These are phyloP conservation scores for Aspergillus hancockii DNA, from an alignment of 495 filamentous ascomycete genomes.

Conservation along the genomic window DNA sequence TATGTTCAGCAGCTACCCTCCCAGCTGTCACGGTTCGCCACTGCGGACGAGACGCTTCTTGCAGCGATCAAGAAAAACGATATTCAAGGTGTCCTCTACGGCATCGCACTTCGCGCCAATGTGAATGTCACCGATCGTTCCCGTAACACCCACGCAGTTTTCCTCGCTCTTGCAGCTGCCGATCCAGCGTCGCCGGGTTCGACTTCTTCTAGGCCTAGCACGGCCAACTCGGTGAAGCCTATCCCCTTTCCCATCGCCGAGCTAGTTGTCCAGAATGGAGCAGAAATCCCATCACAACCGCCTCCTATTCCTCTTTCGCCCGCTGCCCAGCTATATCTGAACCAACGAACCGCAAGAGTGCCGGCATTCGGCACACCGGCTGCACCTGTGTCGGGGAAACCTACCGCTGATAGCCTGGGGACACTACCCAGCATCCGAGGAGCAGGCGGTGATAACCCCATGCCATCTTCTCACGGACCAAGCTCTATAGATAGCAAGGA, in stretches of 20 bases:
- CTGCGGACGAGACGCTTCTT: slow-evolving; percentile 86
- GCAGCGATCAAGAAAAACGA: slow-evolving; percentile 94
- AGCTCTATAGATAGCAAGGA: slow-evolving; percentile 41
- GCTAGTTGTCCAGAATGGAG: slow-evolving; percentile 90
- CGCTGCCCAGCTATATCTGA: slow-evolving; percentile 79
- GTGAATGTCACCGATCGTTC: slow-evolving; percentile 87
- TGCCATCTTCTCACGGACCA: slow-evolving; percentile 29
- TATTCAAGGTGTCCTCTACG: slow-evolving; percentile 87
- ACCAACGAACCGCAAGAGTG: slow-evolving; percentile 65
- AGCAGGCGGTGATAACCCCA: slow-evolving; percentile 26
- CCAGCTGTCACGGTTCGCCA: slow-evolving; percentile 72
- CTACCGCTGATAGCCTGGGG: slow-evolving; percentile 41
- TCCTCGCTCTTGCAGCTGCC: slow-evolving; percentile 89
- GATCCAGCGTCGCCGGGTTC: slow-evolving; percentile 76
- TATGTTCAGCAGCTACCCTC: slow-evolving; percentile 79
- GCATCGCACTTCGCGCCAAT: slow-evolving; percentile 82
- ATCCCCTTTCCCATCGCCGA: slow-evolving; percentile 85
- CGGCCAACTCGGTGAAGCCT: slow-evolving; percentile 32
- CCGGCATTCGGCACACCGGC: slow-evolving; percentile 29
- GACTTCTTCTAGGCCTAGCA: slow-evolving; percentile 36
- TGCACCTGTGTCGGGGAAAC: slow-evolving; percentile 23
- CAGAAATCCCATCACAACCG: slow-evolving; percentile 72
- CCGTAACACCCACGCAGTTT: slow-evolving; percentile 82
- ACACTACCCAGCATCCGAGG: slow-evolving; percentile 49
- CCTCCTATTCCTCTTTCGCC: slow-evolving; percentile 76